phyloP scores from a whole-genome alignment of 352 stramenopile species.

The Phytopythium montanum region DNA sequence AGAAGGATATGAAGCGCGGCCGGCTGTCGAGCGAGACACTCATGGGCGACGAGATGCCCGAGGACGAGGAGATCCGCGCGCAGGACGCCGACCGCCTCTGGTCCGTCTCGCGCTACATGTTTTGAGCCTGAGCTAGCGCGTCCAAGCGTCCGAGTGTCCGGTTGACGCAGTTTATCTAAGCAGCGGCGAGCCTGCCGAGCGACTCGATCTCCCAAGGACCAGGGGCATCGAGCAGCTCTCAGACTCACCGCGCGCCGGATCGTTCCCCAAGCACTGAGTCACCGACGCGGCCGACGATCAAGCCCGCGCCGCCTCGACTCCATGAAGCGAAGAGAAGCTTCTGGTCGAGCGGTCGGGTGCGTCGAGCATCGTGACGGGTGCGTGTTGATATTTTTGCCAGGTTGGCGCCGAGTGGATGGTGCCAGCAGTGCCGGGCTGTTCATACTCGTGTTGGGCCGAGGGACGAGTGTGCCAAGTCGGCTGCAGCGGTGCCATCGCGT shows the following conservation, averaged over 20 bases:
- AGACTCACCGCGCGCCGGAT: neutral
- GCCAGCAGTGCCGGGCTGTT: neutral
- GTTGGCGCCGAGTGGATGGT: neutral
- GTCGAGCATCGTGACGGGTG: neutral
- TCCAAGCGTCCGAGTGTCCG: neutral
- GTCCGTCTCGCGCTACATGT: conserved; percentile 52
- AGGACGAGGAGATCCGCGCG: conserved; percentile 50
- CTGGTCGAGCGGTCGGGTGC: neutral
- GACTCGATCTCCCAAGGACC: neutral
- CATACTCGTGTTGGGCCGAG: neutral
- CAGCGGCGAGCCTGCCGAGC: conserved; percentile 1
- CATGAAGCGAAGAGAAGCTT: conserved; percentile 3
- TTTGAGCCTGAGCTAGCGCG: conserved; percentile 33
- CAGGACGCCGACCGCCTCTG: conserved; percentile 59
- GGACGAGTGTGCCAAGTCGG: neutral
- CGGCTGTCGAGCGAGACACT: conserved; percentile 27
- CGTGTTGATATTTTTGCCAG: neutral
- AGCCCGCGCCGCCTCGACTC: neutral
- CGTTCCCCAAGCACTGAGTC: neutral
- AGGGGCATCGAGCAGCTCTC: neutral
- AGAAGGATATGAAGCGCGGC: conserved; percentile 18
- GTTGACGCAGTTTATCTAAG: conserved; percentile 7
- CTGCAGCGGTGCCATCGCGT: neutral
- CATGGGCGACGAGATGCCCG: conserved; percentile 23
- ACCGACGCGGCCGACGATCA: neutral